Evolutionary conservation across 441 rosid genomes (phyloP), one percentile per base, ranked within the genome.

Genomic region (Gossypium schwendimanii): DNA sequence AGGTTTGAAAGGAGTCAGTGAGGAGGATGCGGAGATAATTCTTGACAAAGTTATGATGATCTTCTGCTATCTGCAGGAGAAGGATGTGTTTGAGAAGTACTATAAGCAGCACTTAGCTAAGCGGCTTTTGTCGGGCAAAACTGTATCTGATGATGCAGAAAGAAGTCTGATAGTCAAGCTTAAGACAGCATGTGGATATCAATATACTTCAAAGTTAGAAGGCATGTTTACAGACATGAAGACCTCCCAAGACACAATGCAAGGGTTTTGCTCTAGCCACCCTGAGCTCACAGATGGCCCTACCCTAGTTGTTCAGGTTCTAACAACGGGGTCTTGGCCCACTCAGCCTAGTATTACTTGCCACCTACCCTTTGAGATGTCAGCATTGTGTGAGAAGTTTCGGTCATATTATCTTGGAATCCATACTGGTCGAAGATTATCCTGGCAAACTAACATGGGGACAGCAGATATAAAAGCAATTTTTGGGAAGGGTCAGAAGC

Each of bases 361-460:
- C 82, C 92, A 94, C 75, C 86, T 94, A 73, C 97, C 97, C 18
- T 82, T 93, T 55, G 98, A 94, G 80, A 87, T 94, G 85, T 87
- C 90, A 4, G 90, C 81, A 18, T 75, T 94, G 14, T 94, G 98
- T 52, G 97, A 92, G 85, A 94, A 91, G 88, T 94, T 94, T 81
- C 87, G 92, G 52, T 86, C 94, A 6, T 87, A 86, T 79, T 94
- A 94, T 84, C 97, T 94, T 20, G 98, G 98, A 58, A 92, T 96
- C 33, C 98, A 92, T 70, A 94, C 93, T 6, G 97, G 98, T 20
- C 77, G 98, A 82, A 86, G 98, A 79, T 76, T 94, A 73, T 87
- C 98, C 10, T 94, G 97, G 97, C 98, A 92, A 80, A 94, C 97
- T 11, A 94, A 94, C 85, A 94, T 91, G 97, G 98, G 98, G 55